These are phyloP conservation scores for Mycena albidolilacea DNA, from an alignment of 768 basidiomycete species.

Conservation along the genomic window DNA sequence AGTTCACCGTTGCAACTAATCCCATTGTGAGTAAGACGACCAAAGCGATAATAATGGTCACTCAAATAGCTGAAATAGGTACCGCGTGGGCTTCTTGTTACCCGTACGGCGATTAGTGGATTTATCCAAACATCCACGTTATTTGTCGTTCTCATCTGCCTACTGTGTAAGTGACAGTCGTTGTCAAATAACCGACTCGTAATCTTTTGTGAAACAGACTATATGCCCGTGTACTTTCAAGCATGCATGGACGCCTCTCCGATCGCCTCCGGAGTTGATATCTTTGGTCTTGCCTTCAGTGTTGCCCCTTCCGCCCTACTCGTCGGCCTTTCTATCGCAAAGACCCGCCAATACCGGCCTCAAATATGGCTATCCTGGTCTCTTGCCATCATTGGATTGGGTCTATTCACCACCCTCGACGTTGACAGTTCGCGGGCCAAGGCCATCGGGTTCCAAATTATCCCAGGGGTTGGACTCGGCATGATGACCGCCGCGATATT, in stretches of 20 bases:
- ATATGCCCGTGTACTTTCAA: constrained; percentile 61
- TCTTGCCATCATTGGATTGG: constrained; percentile 18
- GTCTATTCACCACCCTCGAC: constrained; percentile 17
- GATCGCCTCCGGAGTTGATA: constrained; percentile 46
- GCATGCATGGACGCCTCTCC: constrained; percentile 55
- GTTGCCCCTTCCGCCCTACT: constrained; percentile 43
- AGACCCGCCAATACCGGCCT: constrained; percentile 19
- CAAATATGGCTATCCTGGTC: constrained; percentile 32
- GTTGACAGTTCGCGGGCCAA: constrained; percentile 20
- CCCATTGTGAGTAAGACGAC: constrained; percentile 48
- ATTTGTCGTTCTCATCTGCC: constrained; percentile 20
- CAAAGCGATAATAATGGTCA: background rate
- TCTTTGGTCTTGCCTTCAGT: constrained; percentile 43
- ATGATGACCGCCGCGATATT: constrained; percentile 42
- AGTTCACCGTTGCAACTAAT: constrained; percentile 45
- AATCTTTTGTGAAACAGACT: constrained; percentile 45
- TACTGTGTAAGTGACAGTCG: background rate
- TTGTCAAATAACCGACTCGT: background rate
- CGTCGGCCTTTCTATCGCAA: constrained; percentile 47
- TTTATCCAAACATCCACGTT: constrained; percentile 23
- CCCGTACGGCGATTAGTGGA: constrained; percentile 31
- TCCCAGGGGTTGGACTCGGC: constrained; percentile 26
- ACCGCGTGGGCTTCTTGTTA: constrained; percentile 8
- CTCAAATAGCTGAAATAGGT: constrained; percentile 41
- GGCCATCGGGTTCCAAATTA: constrained; percentile 24